Percentiles rank a stretch among this genome's conserved stretches.
These are phyloP conservation scores for Hypoxylon sp. DNA, from an alignment of 2,329 filamentous ascomycete species.

Conservation along the genomic window DNA sequence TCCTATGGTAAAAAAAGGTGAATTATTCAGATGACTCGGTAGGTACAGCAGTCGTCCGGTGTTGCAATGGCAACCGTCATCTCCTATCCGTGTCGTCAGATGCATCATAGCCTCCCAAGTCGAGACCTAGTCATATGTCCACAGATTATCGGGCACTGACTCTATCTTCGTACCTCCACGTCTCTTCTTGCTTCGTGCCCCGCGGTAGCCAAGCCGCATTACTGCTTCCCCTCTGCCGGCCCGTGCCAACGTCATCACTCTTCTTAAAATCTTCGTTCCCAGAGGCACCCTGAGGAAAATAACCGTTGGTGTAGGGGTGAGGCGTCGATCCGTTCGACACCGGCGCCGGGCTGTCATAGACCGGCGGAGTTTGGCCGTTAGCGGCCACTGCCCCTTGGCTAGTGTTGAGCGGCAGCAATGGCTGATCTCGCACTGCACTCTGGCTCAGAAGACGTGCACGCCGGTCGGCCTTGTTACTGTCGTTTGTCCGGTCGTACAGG, in stretches of 20 bases:
- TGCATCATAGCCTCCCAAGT: constrained; percentile 21
- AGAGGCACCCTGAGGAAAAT: constrained; percentile 47
- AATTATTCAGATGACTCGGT: constrained; percentile 18
- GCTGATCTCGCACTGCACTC: constrained; percentile 51
- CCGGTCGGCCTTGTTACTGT: constrained; percentile 86
- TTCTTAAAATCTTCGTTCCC: constrained; percentile 62
- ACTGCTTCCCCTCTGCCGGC: constrained; percentile 54
- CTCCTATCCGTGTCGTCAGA: constrained; percentile 37
- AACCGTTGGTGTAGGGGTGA: constrained; percentile 57
- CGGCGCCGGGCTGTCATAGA: constrained; percentile 51
- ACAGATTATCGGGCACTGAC: constrained; percentile 30
- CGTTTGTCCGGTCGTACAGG: constrained; percentile 91
- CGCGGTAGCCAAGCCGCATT: constrained; percentile 73
- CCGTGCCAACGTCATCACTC: constrained; percentile 57
- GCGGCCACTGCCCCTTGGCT: constrained; percentile 49
- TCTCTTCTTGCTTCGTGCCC: constrained; percentile 86
- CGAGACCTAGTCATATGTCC: not conserved
- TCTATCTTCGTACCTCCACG: constrained; percentile 68
- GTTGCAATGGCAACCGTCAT: constrained; percentile 24
- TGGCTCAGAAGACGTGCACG: constrained; percentile 73
- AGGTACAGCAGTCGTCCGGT: constrained; percentile 23
- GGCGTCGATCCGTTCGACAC: constrained; percentile 42
- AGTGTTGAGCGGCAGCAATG: constrained; percentile 72
- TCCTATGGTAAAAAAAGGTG: constrained; percentile 36
- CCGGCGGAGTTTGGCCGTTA: constrained; percentile 42